Base-by-base conservation (phyloP, 768 basidiomycete species). In the Trametes cubensis region DNA sequence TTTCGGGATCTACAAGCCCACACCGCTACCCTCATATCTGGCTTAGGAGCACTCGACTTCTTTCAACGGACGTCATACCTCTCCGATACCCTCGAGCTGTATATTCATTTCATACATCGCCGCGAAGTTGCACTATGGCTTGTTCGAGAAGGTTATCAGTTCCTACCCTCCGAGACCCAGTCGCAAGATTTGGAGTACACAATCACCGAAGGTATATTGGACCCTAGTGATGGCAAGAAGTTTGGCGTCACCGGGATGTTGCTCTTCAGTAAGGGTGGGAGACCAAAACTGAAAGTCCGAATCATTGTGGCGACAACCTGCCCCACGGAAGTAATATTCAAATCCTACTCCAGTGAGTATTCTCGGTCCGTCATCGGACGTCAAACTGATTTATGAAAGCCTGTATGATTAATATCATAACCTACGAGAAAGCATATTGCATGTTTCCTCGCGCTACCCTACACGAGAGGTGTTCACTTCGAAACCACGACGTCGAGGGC, bases 311-410 rank as follows among this genome's bases (percentile, higher is more conserved):
- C 78, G 20, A 4, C 54, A 42, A 14, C 65, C 49, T 68, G 68
- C 10, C 73, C 79, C 0, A 67, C 80, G 55, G 72, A 76, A 26
- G 58, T 70, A 7, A 77, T 84, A n/a, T 58, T 83, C 2, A 62
- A 64, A 3, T 82, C 81, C 50, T 82, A 83, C 58, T 79, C 78
- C 1, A 80, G 82, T 83, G 28, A 4, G n/a, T n/a, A n/a, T n/a
- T n/a, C n/a, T n/a, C n/a, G n/a, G n/a, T n/a, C n/a, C n/a, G n/a
- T n/a, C n/a, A n/a, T n/a, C n/a, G n/a, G n/a, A n/a, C n/a, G n/a
- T n/a, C 25, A 25, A 2, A 15, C 48, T 23, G 20, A 26, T 38
- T 6, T 6, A 6, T 13, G 8, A 17, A 53, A 79, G 79, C 79
- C 2, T 73, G 72, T 45, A 78, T 79, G 2, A 77, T 80, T 73